Base-by-base conservation (phyloP, 306 rosid genomes). In the Vigna nakashimae region DNA sequence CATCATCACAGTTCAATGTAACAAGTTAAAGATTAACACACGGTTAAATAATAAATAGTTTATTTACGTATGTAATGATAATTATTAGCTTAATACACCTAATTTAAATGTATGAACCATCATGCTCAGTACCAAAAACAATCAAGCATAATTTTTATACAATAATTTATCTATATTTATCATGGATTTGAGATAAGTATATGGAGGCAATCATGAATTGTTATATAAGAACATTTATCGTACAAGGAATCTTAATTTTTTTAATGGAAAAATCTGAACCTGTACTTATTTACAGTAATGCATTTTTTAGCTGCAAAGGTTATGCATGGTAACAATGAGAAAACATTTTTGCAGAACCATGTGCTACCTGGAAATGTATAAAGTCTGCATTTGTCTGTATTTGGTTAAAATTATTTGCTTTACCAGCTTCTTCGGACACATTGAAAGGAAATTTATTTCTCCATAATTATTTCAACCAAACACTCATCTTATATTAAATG, bases 321-420 rank as follows among this genome's bases (percentile, higher is more conserved):
- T 57, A 4, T 12, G 14, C 6, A 14, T 30, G 1, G 15, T 59
- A 14, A 6, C 14, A 2, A 14, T 59, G 16, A 7, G 28, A 13
- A 28, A 13, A 59, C 16, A 58, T 30, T 62, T 62, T n/a, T 63
- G 52, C 18, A 16, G 58, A 71, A 71, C 65, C 57, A 71, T 45
- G 71, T 70, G 75, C 38, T 12, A 5, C 48, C 65, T 73, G 57
- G 38, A 60, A 70, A 42, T 76, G 17, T 58, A 74, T 57, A 48
- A n/a, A 80, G 52, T 68, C 58, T 69, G 51, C 18, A 57, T 62
- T 30, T 60, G 66, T 60, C 30, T 60, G 43, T 62, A 32, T 62
- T 32, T 32, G 24, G 24, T 7, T 2, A 62, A 60, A 20, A 62
- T 32, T 62, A 32, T 30, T 30, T 32, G 24, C 3, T 16, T 34